Evolutionary conservation across 2,329 filamentous ascomycete genomes (phyloP), one percentile per base, ranked within the genome.

Genomic region (Cercospora citrullina): DNA sequence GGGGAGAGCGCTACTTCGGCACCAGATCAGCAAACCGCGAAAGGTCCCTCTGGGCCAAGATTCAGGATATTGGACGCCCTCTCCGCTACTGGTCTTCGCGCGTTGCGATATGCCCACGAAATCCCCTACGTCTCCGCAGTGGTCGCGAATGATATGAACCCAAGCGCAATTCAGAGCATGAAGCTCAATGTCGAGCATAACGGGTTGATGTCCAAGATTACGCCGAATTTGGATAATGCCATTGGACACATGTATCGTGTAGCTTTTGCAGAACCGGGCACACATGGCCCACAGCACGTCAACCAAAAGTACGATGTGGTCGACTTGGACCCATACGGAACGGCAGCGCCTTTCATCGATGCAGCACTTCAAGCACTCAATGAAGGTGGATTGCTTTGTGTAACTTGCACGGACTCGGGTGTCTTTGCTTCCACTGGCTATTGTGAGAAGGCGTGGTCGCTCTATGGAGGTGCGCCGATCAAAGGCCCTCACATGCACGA

Each of bases 401-500:
- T 99, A 5, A 99, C 95, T 1, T 99, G 95, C 80, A 99, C 95
- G 0, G 95, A 99, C 79, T 94, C 94, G 9, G 93, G 91, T 9
- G 92, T 99, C 2, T 99, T 94, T 86, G 94, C 94, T 1, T 97
- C 94, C 0, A 91, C 92, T 73, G 93, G 94, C 65, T 99, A 98
- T 77, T 89, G 92, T 1, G 95, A 99, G 79, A 99, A 99, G 83
- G 88, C 93, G 3, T 99, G 90, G 78, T 90, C 94, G 1, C 84
- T 97, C n/a, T 99, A 99, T 76, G 95, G 95, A 3, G 95, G 95
- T 36, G 83, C 94, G 16, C 93, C 95, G 0, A 82, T 94, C 68
- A 97, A 96, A 80, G 94, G 93, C 0, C 84, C 87, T 60, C 90
- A 93, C 76, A 94, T 91, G 26, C 95, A 99, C 74, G 95, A 99